A percentile compares a stretch with the other conserved stretches of the same genome.
These are phyloP conservation scores for Cichorium intybus DNA, from an alignment of 140 eudicot species.

Conservation along the genomic window DNA sequence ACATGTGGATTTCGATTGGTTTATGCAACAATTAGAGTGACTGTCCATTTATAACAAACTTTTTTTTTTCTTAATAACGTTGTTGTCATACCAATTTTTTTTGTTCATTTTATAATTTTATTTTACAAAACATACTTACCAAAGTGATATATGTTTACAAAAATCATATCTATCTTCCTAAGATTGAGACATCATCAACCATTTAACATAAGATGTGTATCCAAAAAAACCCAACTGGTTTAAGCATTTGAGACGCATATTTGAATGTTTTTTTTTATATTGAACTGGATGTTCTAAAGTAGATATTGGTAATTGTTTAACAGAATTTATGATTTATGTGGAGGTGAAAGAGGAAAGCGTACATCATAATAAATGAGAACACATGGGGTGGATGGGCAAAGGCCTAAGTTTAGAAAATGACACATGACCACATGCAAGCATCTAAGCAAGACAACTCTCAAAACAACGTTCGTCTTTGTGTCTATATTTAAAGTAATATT, in stretches of 20 bases:
- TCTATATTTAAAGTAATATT: constrained; percentile 25
- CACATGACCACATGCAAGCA: constrained; percentile 43
- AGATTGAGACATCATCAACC: neutral
- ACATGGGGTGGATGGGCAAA: constrained; percentile 43
- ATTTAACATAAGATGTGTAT: neutral
- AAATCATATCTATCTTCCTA: too few relatives aligned
- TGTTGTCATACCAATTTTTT: neutral
- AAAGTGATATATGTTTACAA: too few relatives aligned
- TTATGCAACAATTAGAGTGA: neutral
- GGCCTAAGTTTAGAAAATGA: constrained; percentile 40
- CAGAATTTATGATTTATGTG: neutral
- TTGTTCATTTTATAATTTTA: too few relatives aligned
- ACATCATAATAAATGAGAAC: constrained; percentile 39
- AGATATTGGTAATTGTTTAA: neutral
- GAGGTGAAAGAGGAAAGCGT: constrained; percentile 18
- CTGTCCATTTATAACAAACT: neutral
- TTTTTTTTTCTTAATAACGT: neutral
- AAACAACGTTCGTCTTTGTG: constrained; percentile 37
- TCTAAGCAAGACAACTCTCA: constrained; percentile 29
- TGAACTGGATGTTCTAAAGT: too few relatives aligned
- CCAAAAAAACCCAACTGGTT: neutral
- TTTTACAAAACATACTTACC: too few relatives aligned
- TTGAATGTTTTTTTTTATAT: neutral
- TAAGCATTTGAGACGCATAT: neutral
- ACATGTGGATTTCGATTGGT: neutral